Base-by-base conservation (phyloP, 495 filamentous ascomycete species). In the Penicillium bovifimosum region DNA sequence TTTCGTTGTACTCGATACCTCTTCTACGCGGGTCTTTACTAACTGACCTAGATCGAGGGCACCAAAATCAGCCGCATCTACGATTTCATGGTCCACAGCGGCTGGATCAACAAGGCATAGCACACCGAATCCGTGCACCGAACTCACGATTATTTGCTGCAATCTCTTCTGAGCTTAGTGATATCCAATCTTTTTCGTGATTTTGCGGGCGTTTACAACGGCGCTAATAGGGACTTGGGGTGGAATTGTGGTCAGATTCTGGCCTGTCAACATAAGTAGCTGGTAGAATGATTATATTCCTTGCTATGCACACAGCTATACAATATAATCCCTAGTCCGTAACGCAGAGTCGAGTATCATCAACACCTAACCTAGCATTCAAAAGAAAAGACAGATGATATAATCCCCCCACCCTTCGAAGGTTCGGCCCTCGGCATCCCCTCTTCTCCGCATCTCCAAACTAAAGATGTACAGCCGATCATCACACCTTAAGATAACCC, bases 11-110 rank as follows among this genome's bases (percentile, higher is more conserved):
- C 36, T 18, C 10, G 20, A 7, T 24, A n/a, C 18, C 39, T 35
- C 27, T 16, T n/a, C 3, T 29, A 11, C 31, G 20, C 14, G 5
- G 5, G 5, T 31, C 42, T 56, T 65, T 47, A 58, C 57, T 20
- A 10, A 49, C 9, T 20, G 20, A 24, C 20, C 33, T 41, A 84
- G 80, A 82, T 88, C 55, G 84, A 88, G 67, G 70, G 71, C 24
- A 79, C 78, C 14, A 90, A 87, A 62, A 72, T 76, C 7, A 76
- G 77, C 36, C 80, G 86, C 55, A 82, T 97, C 39, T 96, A 90
- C 64, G 93, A 97, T 60, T 98, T 97, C 67, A 91, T 96, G 73
- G 87, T 93, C 28, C 85, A 90, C 62, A 85, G 82, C 38, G 93
- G 93, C 8, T 97, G 93, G 93, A 87, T 96, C 50, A 84, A 80